Base-by-base conservation (phyloP, 140 eudicot species). In the Anethum foeniculum region DNA sequence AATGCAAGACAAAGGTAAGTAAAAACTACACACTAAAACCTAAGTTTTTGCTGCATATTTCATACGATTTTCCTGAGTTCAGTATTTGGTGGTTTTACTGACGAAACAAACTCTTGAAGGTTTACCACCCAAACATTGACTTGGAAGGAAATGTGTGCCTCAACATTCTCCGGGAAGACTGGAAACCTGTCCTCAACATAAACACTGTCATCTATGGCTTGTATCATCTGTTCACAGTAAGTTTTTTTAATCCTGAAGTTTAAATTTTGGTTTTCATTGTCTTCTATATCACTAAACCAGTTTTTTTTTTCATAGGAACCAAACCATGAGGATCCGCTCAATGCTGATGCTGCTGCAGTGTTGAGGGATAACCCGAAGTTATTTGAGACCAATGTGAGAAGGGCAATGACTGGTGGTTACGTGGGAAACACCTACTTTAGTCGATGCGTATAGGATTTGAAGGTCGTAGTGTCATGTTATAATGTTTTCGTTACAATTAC, bases 131-230 rank as follows among this genome's bases (percentile, higher is more conserved):
- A 64, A 95, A 95, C 87, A 95, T 95, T 54, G 99, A 95, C 88
- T 91, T 95, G 91, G 99, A 95, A 82, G 99, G 99, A 81, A 95
- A 95, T 60, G 99, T 95, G 41, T 95, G 99, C 88, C 94, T 95
- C 39, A 95, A 95, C 97, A 93, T 95, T 86, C 96, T 95, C 71
- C 91, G 99, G 36, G 99, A 95, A 85, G 99, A 95, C 83, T 95
- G 99, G 97, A 95, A 92, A 79, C 99, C 99, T 43, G 99, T 95
- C 82, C 88, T 95, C 46, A 95, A 87, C 86, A 91, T 95, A 67
- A 95, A 95, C 88, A 95, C 99, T 21, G 82, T 95, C 76, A 89
- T 95, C 6, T 95, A 95, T 58, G 99, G 99, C 85, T 84, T 95
- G 82, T 92, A 81, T 81, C 99, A 95, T 90, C 93, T 95, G 32